These are phyloP conservation scores for Fagopyrum tataricum DNA, from an alignment of 148 eudicot genomes.

Conservation along the genomic window DNA sequence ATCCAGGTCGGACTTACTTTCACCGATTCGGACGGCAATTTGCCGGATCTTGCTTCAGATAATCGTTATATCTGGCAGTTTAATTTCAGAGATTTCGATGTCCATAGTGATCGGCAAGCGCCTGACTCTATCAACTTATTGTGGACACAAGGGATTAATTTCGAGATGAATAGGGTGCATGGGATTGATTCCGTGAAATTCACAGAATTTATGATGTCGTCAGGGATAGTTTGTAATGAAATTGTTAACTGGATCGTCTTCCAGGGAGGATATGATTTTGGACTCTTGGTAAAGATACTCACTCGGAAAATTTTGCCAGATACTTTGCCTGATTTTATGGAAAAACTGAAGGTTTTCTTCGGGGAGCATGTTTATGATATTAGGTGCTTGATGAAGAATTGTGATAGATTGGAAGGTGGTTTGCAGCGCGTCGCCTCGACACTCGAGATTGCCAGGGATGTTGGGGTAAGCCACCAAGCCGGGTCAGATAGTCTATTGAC, in stretches of 20 bases:
- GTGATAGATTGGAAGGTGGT: conserved; percentile 56
- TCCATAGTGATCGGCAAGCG: background rate
- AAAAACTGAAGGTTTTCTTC: conserved; percentile 31
- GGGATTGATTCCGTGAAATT: conserved; percentile 11
- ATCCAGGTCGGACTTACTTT: conserved; percentile 25
- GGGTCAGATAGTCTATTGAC: conserved; percentile 80
- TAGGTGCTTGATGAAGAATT: conserved; percentile 46
- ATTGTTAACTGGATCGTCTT: conserved; percentile 18
- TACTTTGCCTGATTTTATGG: conserved; percentile 25
- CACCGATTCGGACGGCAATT: conserved; percentile 15
- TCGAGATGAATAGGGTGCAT: background rate
- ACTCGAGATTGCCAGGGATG: conserved; percentile 32
- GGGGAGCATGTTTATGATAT: conserved; percentile 55
- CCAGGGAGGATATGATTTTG: conserved; percentile 18
- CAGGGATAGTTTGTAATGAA: conserved; percentile 9
- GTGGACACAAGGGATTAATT: conserved; percentile 22
- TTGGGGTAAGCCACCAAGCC: conserved; percentile 57
- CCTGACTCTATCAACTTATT: conserved; percentile 13
- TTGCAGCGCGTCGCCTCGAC: conserved; percentile 38
- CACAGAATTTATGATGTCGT: background rate
- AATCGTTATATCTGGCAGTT: conserved; percentile 19
- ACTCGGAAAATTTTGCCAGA: background rate
- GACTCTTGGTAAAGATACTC: conserved; percentile 17
- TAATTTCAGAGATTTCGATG: conserved; percentile 23
- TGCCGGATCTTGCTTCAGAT: conserved; percentile 7